phyloP scores from a whole-genome alignment of 2,329 filamentous ascomycete species.

The Magnaporthales sp. region DNA sequence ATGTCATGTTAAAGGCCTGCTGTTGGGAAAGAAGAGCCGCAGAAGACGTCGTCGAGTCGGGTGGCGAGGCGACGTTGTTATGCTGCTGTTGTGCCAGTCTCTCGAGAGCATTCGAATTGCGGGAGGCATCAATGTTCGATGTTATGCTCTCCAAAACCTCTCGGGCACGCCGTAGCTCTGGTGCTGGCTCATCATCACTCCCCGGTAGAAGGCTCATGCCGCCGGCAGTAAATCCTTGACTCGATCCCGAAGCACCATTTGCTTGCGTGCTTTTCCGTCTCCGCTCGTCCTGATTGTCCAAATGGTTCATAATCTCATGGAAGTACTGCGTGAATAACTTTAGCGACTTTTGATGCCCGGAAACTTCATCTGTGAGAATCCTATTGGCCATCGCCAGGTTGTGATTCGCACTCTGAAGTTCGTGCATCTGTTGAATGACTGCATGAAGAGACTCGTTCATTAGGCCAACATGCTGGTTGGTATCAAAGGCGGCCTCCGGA shows the following conservation, averaged over 20 bases:
- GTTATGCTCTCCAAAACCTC: conserved; percentile 40
- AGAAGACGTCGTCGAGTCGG: conserved; percentile 40
- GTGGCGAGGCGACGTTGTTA: conserved; percentile 27
- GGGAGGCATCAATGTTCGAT: conserved; percentile 37
- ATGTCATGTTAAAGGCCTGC: conserved; percentile 21
- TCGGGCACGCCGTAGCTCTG: conserved; percentile 45
- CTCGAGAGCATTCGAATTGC: conserved; percentile 46
- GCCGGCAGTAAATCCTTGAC: conserved; percentile 31
- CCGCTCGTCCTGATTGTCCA: conserved; percentile 39
- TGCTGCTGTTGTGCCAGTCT: conserved; percentile 37
- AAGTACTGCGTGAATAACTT: conserved; percentile 49
- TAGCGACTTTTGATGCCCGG: conserved; percentile 52
- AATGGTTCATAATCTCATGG: conserved; percentile 47
- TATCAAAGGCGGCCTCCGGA: conserved; percentile 63
- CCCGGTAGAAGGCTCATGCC: conserved; percentile 32
- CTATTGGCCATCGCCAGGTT: conserved; percentile 62
- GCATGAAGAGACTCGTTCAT: conserved; percentile 82
- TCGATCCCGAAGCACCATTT: conserved; percentile 22
- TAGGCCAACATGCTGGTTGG: conserved; percentile 80
- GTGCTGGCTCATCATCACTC: conserved; percentile 34
- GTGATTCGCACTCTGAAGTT: conserved; percentile 74
- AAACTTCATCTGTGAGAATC: conserved; percentile 52
- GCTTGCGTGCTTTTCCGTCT: conserved; percentile 31
- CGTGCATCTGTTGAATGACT: conserved; percentile 86
- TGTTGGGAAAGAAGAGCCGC: conserved; percentile 48